A percentile compares a stretch with the other conserved stretches of the same genome.
These are phyloP conservation scores for Paramecium caudatum DNA, from an alignment of 73 alveolate species.

Conservation along the genomic window DNA sequence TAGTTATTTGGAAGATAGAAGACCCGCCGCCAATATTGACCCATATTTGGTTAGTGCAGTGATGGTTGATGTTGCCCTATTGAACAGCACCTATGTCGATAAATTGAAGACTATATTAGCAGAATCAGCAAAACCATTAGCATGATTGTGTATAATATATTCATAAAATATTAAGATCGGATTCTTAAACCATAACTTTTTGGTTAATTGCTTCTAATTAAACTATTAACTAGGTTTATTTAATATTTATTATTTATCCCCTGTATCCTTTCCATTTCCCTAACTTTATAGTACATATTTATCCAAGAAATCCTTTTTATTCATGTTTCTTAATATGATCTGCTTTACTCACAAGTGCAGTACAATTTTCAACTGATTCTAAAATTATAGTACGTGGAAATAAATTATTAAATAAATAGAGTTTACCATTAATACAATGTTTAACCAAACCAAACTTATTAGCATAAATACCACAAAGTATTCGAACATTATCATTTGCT, in stretches of 20 bases:
- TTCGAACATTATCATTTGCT: slow-evolving; percentile 10
- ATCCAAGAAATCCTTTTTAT: not conserved
- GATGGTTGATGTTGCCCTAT: slow-evolving; percentile 79
- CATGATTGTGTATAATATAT: slow-evolving; percentile 26
- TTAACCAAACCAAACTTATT: not conserved
- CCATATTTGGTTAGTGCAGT: slow-evolving; percentile 90
- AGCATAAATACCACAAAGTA: not conserved
- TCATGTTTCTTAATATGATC: not conserved
- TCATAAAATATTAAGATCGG: too few species aligned
- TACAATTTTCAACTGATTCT: not conserved
- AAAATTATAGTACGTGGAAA: slow-evolving; percentile 31
- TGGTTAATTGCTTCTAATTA: not conserved
- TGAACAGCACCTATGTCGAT: slow-evolving; percentile 22
- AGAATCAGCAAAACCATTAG: slow-evolving; percentile 62
- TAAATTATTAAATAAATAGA: slow-evolving; percentile 18
- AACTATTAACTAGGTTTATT: not conserved
- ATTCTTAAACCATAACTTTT: not conserved
- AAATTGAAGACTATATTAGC: not conserved
- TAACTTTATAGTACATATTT: not conserved
- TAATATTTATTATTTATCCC: slow-evolving; percentile 4
- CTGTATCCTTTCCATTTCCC: slow-evolving; percentile 63
- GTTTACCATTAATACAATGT: not conserved
- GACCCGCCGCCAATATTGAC: slow-evolving; percentile 96
- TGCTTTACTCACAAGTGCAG: not conserved
- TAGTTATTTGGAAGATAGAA: slow-evolving; percentile 93